phyloP scores from a whole-genome alignment of 164 flowering plant genomes.

The Magnolia changhungtana region DNA sequence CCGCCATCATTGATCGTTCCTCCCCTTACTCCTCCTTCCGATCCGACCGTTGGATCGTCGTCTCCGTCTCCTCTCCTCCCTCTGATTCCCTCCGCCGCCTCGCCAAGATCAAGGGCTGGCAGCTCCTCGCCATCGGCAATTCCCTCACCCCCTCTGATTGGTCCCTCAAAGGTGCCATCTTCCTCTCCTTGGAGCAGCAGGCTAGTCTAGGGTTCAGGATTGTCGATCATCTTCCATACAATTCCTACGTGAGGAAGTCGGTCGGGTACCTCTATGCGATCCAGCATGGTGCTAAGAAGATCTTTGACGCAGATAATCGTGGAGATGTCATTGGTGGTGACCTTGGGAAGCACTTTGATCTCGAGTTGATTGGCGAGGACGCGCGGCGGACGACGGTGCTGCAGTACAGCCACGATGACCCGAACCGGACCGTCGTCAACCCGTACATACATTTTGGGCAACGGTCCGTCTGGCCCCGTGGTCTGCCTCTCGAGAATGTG shows the following conservation, averaged over 20 bases:
- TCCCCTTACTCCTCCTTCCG: constrained; percentile 62
- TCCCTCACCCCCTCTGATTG: constrained; percentile 80
- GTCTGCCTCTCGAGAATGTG: constrained; percentile 90
- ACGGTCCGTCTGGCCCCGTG: constrained; percentile 97
- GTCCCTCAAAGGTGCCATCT: constrained; percentile 83
- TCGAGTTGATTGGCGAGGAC: constrained; percentile 72
- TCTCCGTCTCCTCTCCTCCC: constrained; percentile 69
- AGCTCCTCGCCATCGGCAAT: constrained; percentile 77
- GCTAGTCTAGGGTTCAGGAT: constrained; percentile 73
- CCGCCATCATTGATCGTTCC: constrained; percentile 41
- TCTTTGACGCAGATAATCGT: constrained; percentile 87
- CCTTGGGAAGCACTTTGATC: constrained; percentile 88
- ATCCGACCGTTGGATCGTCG: constrained; percentile 82
- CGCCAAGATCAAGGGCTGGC: constrained; percentile 84
- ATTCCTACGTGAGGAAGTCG: constrained; percentile 79
- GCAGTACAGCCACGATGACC: constrained; percentile 86
- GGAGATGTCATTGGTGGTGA: constrained; percentile 80
- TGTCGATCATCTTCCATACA: constrained; percentile 71
- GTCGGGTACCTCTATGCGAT: constrained; percentile 93
- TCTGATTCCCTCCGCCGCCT: constrained; percentile 53
- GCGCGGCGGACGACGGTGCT: constrained; percentile 70
- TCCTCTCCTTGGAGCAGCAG: constrained; percentile 74
- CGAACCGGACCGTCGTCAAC: constrained; percentile 77
- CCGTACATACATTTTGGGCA: constrained; percentile 97
- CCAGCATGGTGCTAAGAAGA: constrained; percentile 93